Percentiles rank a stretch among this genome's conserved stretches.
Conservation (phyloP, 306 rosid genomes). For the Trifolium repens region DNA sequence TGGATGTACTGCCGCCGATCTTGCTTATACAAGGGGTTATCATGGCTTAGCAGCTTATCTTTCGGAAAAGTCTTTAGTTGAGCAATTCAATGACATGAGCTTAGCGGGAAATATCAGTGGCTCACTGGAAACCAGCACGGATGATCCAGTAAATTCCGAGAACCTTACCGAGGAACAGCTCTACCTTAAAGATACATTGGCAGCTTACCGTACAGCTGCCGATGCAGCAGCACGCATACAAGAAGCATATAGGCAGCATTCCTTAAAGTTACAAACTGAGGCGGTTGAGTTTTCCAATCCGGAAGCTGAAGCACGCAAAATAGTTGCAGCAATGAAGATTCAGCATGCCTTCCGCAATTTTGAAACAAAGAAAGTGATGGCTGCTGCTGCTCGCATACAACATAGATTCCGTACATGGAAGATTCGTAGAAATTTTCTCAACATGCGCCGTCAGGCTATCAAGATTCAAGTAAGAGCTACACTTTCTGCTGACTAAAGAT, state of each 20-base stretch:
- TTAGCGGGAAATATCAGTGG: constrained; percentile 89
- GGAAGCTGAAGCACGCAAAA: constrained; percentile 79
- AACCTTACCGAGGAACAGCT: constrained; percentile 76
- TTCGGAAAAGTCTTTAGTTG: constrained; percentile 86
- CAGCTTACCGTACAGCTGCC: constrained; percentile 88
- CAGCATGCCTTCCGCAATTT: constrained; percentile 87
- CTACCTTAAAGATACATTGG: constrained; percentile 69
- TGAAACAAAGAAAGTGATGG: constrained; percentile 61
- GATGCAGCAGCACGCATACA: constrained; percentile 97
- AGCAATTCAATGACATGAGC: constrained; percentile 82
- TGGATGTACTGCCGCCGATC: constrained; percentile 81
- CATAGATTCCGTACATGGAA: constrained; percentile 86
- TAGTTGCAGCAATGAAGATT: constrained; percentile 94
- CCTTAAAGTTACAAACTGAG: constrained; percentile 61
- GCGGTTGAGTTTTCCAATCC: constrained; percentile 59
- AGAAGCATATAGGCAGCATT: constrained; percentile 77
- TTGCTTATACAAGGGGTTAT: constrained; percentile 71
- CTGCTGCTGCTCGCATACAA: constrained; percentile 91
- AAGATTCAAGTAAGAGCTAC: constrained; percentile 77
- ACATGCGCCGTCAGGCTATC: constrained; percentile 75
- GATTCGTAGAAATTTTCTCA: constrained; percentile 75
- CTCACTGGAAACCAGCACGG: constrained; percentile 58
- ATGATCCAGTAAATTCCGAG: constrained; percentile 51
- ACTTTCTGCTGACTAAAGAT: constrained; percentile 26
- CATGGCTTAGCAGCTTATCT: constrained; percentile 91